Percentiles rank a stretch among this genome's conserved stretches.
Evolutionary conservation across 495 filamentous ascomycete genomes (phyloP).

Genomic region (Trichoderma erinaceum): DNA sequence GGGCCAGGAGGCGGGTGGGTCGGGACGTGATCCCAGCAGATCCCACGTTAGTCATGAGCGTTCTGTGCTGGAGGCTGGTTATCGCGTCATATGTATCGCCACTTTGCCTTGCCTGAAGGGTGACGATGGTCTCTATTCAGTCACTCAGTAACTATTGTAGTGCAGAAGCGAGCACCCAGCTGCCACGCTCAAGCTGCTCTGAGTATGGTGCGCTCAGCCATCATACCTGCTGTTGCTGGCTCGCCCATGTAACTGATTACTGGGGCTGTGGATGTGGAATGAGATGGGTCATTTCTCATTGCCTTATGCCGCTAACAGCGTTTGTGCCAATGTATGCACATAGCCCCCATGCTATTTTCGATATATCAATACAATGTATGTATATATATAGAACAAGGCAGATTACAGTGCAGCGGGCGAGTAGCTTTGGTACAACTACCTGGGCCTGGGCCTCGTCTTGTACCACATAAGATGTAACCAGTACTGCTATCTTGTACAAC

Average conservation of each 20-base stretch:
- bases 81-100: constrained; percentile 11
- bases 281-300: neutral
- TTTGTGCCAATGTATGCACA: neutral
- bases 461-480: neutral
- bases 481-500: neutral
- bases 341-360: neutral
- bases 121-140: neutral
- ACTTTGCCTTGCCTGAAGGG: neutral
- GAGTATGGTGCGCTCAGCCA: neutral
- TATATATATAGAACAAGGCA: constrained; percentile 7
- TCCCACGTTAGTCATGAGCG: constrained; percentile 7
- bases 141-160: too few relatives aligned
- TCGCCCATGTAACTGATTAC: neutral
- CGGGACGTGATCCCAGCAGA: constrained; percentile 5
- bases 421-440: neutral
- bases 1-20: neutral
- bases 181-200: neutral
- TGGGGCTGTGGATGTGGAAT: neutral
- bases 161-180: too few relatives aligned
- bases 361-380: neutral
- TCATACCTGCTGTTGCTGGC: neutral
- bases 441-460: neutral
- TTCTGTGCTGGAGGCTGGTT: constrained; percentile 9
- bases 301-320: neutral
- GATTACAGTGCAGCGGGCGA: neutral